Evolutionary conservation across 1,284 basidiomycete genomes (phyloP).

Genomic region (Cryptococcus sp.): DNA sequence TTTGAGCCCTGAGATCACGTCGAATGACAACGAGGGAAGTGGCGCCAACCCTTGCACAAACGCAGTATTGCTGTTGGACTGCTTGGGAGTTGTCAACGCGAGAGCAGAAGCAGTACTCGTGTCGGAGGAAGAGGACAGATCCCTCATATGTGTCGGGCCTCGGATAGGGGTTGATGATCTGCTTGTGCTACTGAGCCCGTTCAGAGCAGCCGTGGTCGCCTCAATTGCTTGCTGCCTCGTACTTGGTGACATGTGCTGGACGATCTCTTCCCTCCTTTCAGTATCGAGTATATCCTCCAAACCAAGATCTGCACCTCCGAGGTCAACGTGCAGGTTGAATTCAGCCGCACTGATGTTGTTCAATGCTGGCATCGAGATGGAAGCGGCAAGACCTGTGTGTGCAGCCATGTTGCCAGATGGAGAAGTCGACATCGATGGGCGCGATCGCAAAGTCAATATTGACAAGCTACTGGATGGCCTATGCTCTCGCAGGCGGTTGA

Average conservation of each 20-base stretch:
- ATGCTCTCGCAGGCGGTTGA: not conserved
- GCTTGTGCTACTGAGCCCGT: not conserved
- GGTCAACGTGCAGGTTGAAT: conserved; percentile 3
- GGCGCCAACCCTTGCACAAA: too few species aligned
- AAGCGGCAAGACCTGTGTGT: not conserved
- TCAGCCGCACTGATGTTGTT: not conserved
- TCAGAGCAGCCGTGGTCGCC: not conserved
- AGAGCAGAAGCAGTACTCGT: too few species aligned
- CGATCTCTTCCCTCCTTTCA: conserved; percentile 1
- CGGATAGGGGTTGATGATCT: not conserved
- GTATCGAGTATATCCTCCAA: conserved; percentile 9
- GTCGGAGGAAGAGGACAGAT: too few species aligned
- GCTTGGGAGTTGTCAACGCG: too few species aligned
- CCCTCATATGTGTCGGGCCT: too few species aligned
- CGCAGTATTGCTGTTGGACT: too few species aligned
- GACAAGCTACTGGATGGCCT: not conserved
- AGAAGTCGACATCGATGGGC: not conserved
- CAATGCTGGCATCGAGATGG: not conserved
- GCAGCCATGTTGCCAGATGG: not conserved
- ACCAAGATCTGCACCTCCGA: not conserved
- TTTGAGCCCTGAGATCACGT: not conserved
- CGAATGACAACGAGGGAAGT: not conserved
- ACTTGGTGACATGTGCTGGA: not conserved
- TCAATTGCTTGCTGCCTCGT: not conserved
- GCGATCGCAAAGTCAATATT: not conserved